Conservation (phyloP, 2,329 filamentous ascomycete genomes). For the Colletotrichum sublineola region DNA sequence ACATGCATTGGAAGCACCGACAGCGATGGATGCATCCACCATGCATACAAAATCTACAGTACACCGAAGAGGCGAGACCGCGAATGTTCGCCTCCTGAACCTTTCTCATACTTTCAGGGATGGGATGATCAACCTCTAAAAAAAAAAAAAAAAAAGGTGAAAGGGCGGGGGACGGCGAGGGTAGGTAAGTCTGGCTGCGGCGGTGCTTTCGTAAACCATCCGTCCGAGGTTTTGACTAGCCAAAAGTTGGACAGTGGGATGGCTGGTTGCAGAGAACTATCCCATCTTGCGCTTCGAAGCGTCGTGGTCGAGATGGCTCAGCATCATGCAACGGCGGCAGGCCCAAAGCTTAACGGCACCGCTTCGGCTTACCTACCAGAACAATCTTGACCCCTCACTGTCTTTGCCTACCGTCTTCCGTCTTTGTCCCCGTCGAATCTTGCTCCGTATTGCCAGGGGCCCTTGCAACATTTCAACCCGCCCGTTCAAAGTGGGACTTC, state of each 20-base stretch:
- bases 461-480: constrained; percentile 31
- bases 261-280: constrained; percentile 18
- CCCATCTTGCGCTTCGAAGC: constrained; percentile 22
- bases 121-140: constrained; percentile 20
- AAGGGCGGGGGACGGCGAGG: neutral
- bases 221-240: constrained; percentile 35
- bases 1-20: neutral
- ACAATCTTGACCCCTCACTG: constrained; percentile 27
- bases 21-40: neutral
- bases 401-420: constrained; percentile 33
- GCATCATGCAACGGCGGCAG: constrained; percentile 39
- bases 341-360: constrained; percentile 38
- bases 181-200: constrained; percentile 28
- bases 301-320: constrained; percentile 40
- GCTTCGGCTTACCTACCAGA: constrained; percentile 27
- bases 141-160: constrained; percentile 1
- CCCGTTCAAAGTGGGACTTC: constrained; percentile 27
- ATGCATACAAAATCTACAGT: neutral
- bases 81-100: constrained; percentile 20
- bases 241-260: constrained; percentile 4
- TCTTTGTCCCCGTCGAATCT: constrained; percentile 19
- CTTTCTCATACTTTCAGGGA: neutral
- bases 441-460: constrained; percentile 23
- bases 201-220: constrained; percentile 36
- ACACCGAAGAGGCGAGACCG: constrained; percentile 35